Evolutionary conservation across 2,329 filamentous ascomycete genomes (phyloP).

Genomic region (Fusarium tanahbumbuense): DNA sequence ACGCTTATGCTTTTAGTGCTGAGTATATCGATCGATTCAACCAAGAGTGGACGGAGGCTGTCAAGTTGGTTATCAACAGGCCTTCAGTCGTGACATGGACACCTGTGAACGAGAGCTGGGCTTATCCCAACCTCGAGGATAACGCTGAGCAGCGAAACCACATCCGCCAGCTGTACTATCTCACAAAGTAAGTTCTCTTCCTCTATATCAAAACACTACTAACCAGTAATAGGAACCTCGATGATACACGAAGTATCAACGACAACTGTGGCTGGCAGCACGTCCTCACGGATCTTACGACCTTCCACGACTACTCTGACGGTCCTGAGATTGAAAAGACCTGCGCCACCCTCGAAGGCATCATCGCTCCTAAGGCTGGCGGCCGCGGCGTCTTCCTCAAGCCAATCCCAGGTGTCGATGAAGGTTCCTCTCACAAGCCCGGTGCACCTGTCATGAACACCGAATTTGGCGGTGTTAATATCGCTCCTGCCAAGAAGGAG

Average conservation of each 20-base stretch:
- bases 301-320: conserved; percentile 76
- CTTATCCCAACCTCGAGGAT: conserved; percentile 68
- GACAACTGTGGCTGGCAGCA: conserved; percentile 81
- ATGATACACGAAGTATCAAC: conserved; percentile 73
- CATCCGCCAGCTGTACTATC: conserved; percentile 70
- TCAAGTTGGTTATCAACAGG: conserved; percentile 73
- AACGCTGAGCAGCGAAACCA: conserved; percentile 71
- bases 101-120: conserved; percentile 73
- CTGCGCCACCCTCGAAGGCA: conserved; percentile 64
- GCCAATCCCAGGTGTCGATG: conserved; percentile 56
- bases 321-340: conserved; percentile 65
- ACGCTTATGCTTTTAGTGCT: conserved; percentile 70
- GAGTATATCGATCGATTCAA: conserved; percentile 71
- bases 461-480: conserved; percentile 77
- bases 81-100: conserved; percentile 75
- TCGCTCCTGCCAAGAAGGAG: conserved; percentile 60
- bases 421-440: conserved; percentile 62
- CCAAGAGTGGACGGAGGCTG: conserved; percentile 72
- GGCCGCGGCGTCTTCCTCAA: conserved; percentile 66
- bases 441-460: conserved; percentile 73
- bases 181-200: conserved; percentile 64
- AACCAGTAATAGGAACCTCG: conserved; percentile 57
- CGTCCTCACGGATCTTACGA: conserved; percentile 71
- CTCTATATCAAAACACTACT: conserved; percentile 39
- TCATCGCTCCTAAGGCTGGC: conserved; percentile 63